These are phyloP conservation scores for Pythium rhizo-oryzae DNA, from an alignment of 352 stramenopile species.

Conservation along the genomic window DNA sequence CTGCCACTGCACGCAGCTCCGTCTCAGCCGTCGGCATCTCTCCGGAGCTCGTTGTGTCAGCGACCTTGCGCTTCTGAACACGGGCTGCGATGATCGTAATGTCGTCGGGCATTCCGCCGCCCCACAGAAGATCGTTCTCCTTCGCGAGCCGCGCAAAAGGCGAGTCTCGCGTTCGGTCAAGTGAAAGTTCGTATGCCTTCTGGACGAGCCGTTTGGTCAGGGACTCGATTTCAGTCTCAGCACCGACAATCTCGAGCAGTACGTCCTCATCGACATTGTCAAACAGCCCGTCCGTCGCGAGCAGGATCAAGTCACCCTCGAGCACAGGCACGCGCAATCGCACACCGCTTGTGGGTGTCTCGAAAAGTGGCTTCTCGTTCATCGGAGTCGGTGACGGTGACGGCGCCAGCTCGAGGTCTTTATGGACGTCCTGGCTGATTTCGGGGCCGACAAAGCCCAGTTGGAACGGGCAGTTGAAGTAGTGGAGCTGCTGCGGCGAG, in stretches of 20 bases:
- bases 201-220: conserved; percentile 83
- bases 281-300: conserved; percentile 97
- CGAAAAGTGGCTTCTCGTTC: conserved; percentile 89
- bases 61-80: conserved; percentile 47
- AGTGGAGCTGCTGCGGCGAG: conserved; percentile 95
- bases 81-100: conserved; percentile 81
- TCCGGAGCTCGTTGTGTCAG: background rate
- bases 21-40: conserved; percentile 6
- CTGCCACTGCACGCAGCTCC: conserved; percentile 11
- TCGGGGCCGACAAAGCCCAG: conserved; percentile 58
- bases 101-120: conserved; percentile 92
- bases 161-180: conserved; percentile 91
- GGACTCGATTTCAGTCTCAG: conserved; percentile 58
- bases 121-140: conserved; percentile 98
- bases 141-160: conserved; percentile 97
- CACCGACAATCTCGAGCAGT: conserved; percentile 70
- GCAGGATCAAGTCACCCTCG: conserved; percentile 95
- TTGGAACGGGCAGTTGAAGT: conserved; percentile 98
- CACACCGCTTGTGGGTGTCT: conserved; percentile 90
- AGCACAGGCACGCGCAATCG: conserved; percentile 93
- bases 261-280: conserved; percentile 94
- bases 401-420: conserved; percentile 40
- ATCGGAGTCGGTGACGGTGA: conserved; percentile 51
- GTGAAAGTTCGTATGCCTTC: conserved; percentile 91
- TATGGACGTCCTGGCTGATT: conserved; percentile 49